Conservation (phyloP, 306 rosid species). For the Phaseolus lunatus region DNA sequence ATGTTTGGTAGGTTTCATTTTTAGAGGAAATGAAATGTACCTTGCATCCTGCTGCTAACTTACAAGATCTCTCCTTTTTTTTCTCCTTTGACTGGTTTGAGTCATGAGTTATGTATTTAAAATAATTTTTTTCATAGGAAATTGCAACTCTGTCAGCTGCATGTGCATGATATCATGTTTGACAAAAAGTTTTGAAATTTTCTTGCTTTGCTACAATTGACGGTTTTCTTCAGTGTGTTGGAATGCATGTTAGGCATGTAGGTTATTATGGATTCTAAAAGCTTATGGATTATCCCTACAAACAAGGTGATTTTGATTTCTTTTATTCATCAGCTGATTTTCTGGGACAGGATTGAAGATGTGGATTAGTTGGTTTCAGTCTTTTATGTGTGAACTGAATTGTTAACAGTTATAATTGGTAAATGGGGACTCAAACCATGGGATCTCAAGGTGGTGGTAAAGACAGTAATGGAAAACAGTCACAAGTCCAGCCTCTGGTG, state of each 20-base stretch:
- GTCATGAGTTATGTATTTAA: conserved; percentile 7
- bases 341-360: conserved; percentile 42
- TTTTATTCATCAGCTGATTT: conserved; percentile 39
- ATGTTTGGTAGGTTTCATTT: background rate
- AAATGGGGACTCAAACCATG: conserved; percentile 89
- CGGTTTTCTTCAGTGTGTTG: background rate
- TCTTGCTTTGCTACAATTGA: conserved; percentile 3
- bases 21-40: background rate
- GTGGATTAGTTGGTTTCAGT: conserved; percentile 13
- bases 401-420: conserved; percentile 46
- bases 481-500: conserved; percentile 68
- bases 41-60: conserved; percentile 22
- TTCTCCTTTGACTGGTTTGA: conserved; percentile 32
- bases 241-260: conserved; percentile 33
- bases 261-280: conserved; percentile 34
- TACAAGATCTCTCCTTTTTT: conserved; percentile 20
- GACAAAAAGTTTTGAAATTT: background rate
- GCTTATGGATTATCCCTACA: conserved; percentile 1
- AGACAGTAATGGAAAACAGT: conserved; percentile 72
- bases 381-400: conserved; percentile 35
- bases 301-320: conserved; percentile 36
- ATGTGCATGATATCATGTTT: conserved; percentile 29
- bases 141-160: conserved; percentile 28
- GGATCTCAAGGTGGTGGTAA: conserved; percentile 85
- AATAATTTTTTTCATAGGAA: background rate